These are phyloP conservation scores for Antrodiella citrinella DNA, from an alignment of 768 basidiomycete species.

Conservation along the genomic window DNA sequence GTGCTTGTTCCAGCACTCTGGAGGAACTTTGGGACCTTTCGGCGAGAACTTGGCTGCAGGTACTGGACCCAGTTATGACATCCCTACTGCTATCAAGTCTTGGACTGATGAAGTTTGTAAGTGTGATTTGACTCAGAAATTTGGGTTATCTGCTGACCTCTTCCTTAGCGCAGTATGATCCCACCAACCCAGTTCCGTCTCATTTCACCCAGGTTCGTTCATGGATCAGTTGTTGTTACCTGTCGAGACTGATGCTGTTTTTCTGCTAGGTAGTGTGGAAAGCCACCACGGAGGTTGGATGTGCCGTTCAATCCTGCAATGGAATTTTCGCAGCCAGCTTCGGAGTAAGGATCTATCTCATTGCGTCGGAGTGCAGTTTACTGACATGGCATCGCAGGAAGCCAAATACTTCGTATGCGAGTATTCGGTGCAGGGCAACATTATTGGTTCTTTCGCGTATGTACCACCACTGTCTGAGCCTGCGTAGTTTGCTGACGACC, in stretches of 20 bases:
- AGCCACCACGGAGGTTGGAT: constrained; percentile 52
- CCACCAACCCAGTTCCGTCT: constrained; percentile 47
- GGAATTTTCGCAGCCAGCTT: constrained; percentile 49
- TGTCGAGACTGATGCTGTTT: background rate
- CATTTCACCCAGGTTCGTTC: constrained; percentile 74
- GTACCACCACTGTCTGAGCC: constrained; percentile 18
- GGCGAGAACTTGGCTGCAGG: constrained; percentile 79
- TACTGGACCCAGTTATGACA: constrained; percentile 43
- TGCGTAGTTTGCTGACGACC: background rate
- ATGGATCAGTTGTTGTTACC: background rate
- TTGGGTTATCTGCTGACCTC: background rate
- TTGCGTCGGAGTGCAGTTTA: background rate
- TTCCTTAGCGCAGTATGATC: constrained; percentile 45
- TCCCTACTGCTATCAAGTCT: constrained; percentile 39
- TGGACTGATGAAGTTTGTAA: constrained; percentile 67
- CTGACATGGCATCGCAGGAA: too few species aligned
- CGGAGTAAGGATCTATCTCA: constrained; percentile 49
- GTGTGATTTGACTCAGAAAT: constrained; percentile 18
- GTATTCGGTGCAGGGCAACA: constrained; percentile 57
- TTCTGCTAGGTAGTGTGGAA: constrained; percentile 59
- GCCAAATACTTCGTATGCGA: constrained; percentile 64
- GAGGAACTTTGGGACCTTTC: constrained; percentile 51
- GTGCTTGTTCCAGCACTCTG: constrained; percentile 65
- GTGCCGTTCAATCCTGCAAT: constrained; percentile 46
- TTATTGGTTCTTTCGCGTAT: constrained; percentile 53